Evolutionary conservation across 371 early-diverging fungal genomes (phyloP).

Genomic region (Actinomortierella wolfii): DNA sequence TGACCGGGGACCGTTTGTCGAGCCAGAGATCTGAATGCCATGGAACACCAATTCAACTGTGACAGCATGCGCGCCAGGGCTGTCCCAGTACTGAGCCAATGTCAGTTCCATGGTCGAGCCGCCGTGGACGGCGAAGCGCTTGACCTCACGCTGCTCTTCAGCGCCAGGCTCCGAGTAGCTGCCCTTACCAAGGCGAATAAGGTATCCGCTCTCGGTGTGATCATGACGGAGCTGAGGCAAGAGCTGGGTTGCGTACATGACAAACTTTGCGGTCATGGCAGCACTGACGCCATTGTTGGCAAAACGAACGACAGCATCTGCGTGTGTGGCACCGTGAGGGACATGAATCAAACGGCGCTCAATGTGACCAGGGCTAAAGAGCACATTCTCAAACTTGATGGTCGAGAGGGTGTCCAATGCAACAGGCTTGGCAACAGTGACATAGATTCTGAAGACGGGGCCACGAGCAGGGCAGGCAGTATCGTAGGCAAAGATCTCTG

Average conservation of each 20-base stretch:
- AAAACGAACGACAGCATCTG: slow-evolving; percentile 42
- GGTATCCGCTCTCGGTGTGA: slow-evolving; percentile 60
- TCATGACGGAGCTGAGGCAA: slow-evolving; percentile 74
- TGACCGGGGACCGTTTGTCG: slow-evolving; percentile 46
- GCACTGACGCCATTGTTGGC: slow-evolving; percentile 25
- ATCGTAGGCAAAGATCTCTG: slow-evolving; percentile 83
- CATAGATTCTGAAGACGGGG: slow-evolving; percentile 84
- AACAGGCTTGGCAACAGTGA: slow-evolving; percentile 88
- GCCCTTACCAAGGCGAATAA: slow-evolving; percentile 63
- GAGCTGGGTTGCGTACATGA: slow-evolving; percentile 67
- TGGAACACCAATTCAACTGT: slow-evolving; percentile 81
- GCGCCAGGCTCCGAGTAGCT: slow-evolving; percentile 65
- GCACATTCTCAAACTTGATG: slow-evolving; percentile 58
- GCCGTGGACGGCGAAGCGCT: slow-evolving; percentile 70
- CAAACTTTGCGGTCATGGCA: slow-evolving; percentile 38
- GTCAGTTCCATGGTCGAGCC: slow-evolving; percentile 79
- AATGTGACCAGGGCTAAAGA: slow-evolving; percentile 80
- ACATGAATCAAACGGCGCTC: slow-evolving; percentile 82
- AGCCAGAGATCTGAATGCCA: slow-evolving; percentile 71
- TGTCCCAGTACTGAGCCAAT: slow-evolving; percentile 91
- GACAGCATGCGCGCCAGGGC: slow-evolving; percentile 71
- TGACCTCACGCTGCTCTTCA: slow-evolving; percentile 62
- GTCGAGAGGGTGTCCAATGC: slow-evolving; percentile 52
- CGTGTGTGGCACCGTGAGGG: slow-evolving; percentile 81
- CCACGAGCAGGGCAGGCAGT: slow-evolving; percentile 74